A percentile compares a stretch with the other conserved stretches of the same genome.
Conservation (phyloP, 768 basidiomycete genomes). For the Termitomyces sp. region DNA sequence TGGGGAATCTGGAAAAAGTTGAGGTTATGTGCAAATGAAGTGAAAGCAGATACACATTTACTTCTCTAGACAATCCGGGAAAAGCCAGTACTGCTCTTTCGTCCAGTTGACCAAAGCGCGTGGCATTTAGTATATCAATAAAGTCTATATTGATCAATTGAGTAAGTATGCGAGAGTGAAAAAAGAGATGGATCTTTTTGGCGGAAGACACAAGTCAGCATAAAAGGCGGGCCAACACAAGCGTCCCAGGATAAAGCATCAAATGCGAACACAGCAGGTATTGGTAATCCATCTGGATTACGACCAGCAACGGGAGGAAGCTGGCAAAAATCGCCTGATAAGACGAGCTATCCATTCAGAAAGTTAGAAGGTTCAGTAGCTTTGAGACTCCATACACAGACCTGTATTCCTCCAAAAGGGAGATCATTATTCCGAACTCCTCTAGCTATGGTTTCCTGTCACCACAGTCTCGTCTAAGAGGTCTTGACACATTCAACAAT, state of each 20-base stretch:
- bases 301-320: constrained; percentile 73
- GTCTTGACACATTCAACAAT: too few relatives aligned
- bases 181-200: constrained; percentile 73
- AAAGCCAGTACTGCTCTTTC: constrained; percentile 45
- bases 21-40: neutral
- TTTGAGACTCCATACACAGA: constrained; percentile 23
- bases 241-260: constrained; percentile 71
- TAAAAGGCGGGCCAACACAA: constrained; percentile 55
- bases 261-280: constrained; percentile 67
- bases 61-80: constrained; percentile 46
- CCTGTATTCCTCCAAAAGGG: constrained; percentile 90
- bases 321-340: constrained; percentile 91
- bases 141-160: constrained; percentile 44
- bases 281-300: constrained; percentile 42
- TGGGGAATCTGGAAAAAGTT: constrained; percentile 54
- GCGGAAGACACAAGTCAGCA: constrained; percentile 75
- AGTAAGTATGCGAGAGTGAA: neutral
- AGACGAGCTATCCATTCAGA: constrained; percentile 50
- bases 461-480: too few relatives aligned
- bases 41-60: constrained; percentile 50
- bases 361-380: neutral
- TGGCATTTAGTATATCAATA: constrained; percentile 82
- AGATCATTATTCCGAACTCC: constrained; percentile 42
- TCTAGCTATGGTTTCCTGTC: constrained; percentile 62
- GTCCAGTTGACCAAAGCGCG: constrained; percentile 72